A percentile compares a stretch with the other conserved stretches of the same genome.
phyloP scores from a whole-genome alignment of 495 filamentous ascomycete species.

The Choiromyces venosus region DNA sequence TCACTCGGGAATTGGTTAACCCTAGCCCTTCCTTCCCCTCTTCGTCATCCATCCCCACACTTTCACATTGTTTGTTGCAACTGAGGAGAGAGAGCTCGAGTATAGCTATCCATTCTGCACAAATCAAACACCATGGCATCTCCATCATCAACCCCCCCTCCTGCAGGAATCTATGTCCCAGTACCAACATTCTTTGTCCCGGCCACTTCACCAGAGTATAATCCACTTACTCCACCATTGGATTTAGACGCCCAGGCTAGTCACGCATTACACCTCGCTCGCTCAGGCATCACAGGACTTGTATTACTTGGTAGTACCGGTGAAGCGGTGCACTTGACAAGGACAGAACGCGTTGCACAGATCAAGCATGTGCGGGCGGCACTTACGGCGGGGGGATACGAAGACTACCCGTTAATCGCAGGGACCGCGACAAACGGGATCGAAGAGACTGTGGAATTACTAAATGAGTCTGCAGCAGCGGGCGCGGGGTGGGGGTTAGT shows the following conservation, averaged over 20 bases:
- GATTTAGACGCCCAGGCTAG: constrained; percentile 55
- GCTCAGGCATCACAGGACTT: constrained; percentile 57
- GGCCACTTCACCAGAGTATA: constrained; percentile 40
- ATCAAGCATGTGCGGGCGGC: constrained; percentile 51
- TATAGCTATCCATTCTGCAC: no score
- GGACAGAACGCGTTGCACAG: constrained; percentile 55
- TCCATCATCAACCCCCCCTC: constrained; percentile 39
- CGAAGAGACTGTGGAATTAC: constrained; percentile 57
- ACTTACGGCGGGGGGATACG: constrained; percentile 54
- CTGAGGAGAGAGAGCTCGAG: not conserved
- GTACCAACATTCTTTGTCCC: constrained; percentile 53
- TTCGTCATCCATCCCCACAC: not conserved
- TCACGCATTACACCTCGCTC: constrained; percentile 60
- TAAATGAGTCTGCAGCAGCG: constrained; percentile 54
- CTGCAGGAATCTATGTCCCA: constrained; percentile 48
- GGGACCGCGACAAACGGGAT: constrained; percentile 60
- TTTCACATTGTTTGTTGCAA: not conserved
- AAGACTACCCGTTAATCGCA: constrained; percentile 61
- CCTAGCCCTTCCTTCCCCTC: constrained; percentile 15
- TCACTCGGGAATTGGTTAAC: constrained; percentile 19
- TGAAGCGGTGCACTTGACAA: constrained; percentile 61
- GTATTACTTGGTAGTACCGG: constrained; percentile 64
- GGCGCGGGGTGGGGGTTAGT: constrained; percentile 60
- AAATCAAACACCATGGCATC: constrained; percentile 13
- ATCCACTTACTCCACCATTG: constrained; percentile 43